phyloP scores from a whole-genome alignment of 306 rosid species.

The Cucumis cinereus region DNA sequence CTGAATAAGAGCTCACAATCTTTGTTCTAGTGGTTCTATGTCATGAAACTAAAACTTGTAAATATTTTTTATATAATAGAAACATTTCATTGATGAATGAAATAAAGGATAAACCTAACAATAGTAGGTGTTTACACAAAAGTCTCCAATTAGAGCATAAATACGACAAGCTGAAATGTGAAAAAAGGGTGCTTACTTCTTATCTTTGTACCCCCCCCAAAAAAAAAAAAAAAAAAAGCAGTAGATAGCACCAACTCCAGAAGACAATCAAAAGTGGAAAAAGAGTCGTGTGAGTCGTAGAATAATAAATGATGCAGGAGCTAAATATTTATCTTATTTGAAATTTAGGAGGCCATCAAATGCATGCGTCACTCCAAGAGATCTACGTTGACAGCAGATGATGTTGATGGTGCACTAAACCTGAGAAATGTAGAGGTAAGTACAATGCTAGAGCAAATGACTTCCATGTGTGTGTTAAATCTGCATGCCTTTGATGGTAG shows the following conservation, averaged over 20 bases:
- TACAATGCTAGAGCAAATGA: background rate
- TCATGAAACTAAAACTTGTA: background rate
- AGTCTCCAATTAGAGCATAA: no score
- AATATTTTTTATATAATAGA: no score
- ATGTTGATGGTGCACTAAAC: constrained; percentile 76
- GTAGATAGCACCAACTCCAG: no score
- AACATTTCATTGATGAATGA: no score
- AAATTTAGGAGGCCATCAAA: constrained; percentile 74
- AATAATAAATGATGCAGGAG: background rate
- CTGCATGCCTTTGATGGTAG: background rate
- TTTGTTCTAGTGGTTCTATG: background rate
- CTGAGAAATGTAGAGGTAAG: constrained; percentile 80
- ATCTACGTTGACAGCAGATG: constrained; percentile 59
- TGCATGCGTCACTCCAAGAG: constrained; percentile 92
- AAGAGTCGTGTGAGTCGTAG: background rate
- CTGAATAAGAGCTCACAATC: background rate
- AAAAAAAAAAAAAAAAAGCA: no score
- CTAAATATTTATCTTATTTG: background rate
- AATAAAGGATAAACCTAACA: no score
- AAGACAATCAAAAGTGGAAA: no score
- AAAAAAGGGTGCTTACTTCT: no score
- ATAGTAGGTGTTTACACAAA: no score
- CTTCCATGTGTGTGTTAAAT: background rate
- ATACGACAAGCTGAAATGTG: no score
- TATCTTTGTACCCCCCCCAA: no score